Base-by-base conservation (phyloP, 2,329 filamentous ascomycete genomes). In the Botryotinia globosa region DNA sequence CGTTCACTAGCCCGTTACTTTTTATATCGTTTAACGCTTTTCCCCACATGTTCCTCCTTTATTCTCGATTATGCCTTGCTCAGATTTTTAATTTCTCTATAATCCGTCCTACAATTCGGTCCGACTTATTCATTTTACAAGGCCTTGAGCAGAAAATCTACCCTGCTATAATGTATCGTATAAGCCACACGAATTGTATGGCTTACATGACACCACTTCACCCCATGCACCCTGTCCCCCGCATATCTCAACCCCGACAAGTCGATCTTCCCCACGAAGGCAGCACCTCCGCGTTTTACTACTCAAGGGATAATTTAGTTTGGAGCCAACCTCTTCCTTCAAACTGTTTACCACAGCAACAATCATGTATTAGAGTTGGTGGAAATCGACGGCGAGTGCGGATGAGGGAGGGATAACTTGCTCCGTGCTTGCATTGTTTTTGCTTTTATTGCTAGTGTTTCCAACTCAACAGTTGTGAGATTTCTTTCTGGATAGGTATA, bases 201-300 rank as follows among this genome's bases (percentile, higher is more conserved):
- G 39, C 51, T 67, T 68, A 14, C 39, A 22, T 72, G 63, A 44
- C 45, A 58, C 51, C 61, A 71, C 61, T 71, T 68, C 12, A 48
- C 63, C 45, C 65, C 62, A 51, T 68, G 70, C 66, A 34, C 70
- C 70, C 70, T 72, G 62, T 72, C 42, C 62, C 70, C 70, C 70
- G 70, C 70, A 72, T 72, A 48, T 58, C 45, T 44, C 64, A 58
- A 72, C n/a, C 39, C 48, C n/a, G 34, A 48, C 51, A 67, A 72
- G 69, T 66, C 48, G 48, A 67, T 72, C 48, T 72, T 72, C 62
- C 62, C 62, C 62, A 68, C 70, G 70, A 72, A 63, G 51, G 62
- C 29, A 67, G 67, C 39, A 59, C 56, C 65, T 68, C 65, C 48
- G 48, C 65, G 4, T 63, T 61, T 32, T 63, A 39, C 32, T 56